Conservation (phyloP, 1,139 yeast species). For the Zygosaccharomyces sapae region DNA sequence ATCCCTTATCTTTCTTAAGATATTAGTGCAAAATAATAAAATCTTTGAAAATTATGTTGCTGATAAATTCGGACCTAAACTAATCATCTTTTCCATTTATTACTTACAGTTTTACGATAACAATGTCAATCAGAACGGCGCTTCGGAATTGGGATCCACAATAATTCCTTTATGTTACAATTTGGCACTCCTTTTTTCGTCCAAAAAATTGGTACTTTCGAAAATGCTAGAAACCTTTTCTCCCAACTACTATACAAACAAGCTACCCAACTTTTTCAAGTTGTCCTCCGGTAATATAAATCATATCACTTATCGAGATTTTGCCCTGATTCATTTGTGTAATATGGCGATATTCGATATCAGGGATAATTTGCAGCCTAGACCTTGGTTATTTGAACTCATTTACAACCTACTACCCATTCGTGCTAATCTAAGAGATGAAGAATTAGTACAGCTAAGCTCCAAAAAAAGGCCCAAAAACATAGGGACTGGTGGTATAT, state of each 20-base stretch:
- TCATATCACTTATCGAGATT: conserved; percentile 55
- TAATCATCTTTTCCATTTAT: conserved; percentile 52
- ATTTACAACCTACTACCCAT: conserved; percentile 58
- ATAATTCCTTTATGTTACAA: conserved; percentile 58
- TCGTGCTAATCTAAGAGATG: conserved; percentile 34
- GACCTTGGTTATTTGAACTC: conserved; percentile 51
- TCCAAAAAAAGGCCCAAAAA: conserved; percentile 29
- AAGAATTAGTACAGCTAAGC: conserved; percentile 25
- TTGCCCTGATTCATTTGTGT: conserved; percentile 51
- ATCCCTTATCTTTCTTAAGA: conserved; percentile 65
- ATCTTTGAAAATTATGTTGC: conserved; percentile 48
- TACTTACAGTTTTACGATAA: conserved; percentile 51
- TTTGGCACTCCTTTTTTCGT: conserved; percentile 56
- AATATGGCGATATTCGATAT: conserved; percentile 39
- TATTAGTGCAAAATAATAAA: conserved; percentile 67
- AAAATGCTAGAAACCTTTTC: conserved; percentile 45
- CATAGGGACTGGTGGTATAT: conserved; percentile 40
- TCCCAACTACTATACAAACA: conserved; percentile 40
- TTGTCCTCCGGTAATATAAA: conserved; percentile 30
- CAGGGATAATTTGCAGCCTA: conserved; percentile 37
- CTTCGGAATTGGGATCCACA: conserved; percentile 40
- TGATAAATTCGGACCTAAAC: conserved; percentile 49
- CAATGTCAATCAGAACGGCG: conserved; percentile 15
- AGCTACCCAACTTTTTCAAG: conserved; percentile 49
- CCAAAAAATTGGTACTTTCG: conserved; percentile 44